Evolutionary conservation across 805 yeast species (phyloP).

Genomic region (Tetrapisispora namnaoensis): DNA sequence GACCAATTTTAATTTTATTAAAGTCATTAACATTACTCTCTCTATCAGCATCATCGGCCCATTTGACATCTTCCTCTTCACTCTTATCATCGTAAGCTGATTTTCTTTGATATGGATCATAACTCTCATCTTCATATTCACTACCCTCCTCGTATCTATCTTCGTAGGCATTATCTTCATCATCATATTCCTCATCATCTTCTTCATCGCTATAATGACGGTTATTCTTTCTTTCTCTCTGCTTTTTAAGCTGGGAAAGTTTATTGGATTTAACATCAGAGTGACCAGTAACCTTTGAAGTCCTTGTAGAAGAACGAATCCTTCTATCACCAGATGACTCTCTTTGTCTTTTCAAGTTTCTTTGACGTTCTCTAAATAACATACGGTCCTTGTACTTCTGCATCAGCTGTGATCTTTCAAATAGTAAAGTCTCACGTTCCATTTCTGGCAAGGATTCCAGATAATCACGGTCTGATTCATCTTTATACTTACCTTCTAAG

Average conservation of each 20-base stretch:
- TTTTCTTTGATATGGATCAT: conserved; percentile 28
- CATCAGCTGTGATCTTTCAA: conserved; percentile 87
- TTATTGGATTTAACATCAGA: conserved; percentile 38
- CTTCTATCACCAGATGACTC: conserved; percentile 14
- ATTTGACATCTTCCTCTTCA: conserved; percentile 42
- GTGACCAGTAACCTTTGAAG: conserved; percentile 33
- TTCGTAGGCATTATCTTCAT: conserved; percentile 36
- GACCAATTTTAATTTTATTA: conserved; percentile 66
- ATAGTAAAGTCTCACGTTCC: conserved; percentile 81
- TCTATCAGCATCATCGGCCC: conserved; percentile 34
- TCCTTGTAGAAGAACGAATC: conserved; percentile 25
- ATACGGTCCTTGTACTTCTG: conserved; percentile 79
- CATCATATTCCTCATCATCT: conserved; percentile 35
- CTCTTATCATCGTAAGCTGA: conserved; percentile 32
- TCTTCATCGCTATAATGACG: conserved; percentile 34
- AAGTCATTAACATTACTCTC: conserved; percentile 52
- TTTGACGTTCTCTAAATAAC: conserved; percentile 74
- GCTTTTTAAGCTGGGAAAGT: conserved; percentile 64
- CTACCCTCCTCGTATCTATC: conserved; percentile 34
- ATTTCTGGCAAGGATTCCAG: conserved; percentile 75
- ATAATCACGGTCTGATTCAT: conserved; percentile 62
- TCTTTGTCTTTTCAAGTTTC: conserved; percentile 30
- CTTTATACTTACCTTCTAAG: conserved; percentile 79
- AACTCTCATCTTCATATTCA: conserved; percentile 35
- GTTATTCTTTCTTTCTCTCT: conserved; percentile 55